A percentile compares a stretch with the other conserved stretches of the same genome.
phyloP scores from a whole-genome alignment of 164 flowering plant species.

The Malania oleifera region DNA sequence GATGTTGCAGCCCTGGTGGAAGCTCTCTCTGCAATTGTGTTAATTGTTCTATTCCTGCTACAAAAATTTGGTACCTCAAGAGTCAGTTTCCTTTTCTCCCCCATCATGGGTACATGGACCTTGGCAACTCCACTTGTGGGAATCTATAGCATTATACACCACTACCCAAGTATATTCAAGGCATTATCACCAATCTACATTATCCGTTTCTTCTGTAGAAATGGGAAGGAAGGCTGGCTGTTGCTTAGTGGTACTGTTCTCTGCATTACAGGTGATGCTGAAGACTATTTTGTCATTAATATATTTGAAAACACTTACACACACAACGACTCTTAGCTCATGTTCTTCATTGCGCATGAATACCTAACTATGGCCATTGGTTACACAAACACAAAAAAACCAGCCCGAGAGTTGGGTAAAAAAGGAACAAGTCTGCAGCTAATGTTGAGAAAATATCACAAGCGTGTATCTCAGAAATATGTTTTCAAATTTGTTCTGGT shows the following conservation, averaged over 20 bases:
- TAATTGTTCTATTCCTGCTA: conserved; percentile 56
- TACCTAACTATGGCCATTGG: too few species aligned
- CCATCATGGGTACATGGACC: conserved; percentile 85
- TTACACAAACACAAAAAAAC: too few species aligned
- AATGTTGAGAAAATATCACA: too few species aligned
- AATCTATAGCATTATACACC: conserved; percentile 52
- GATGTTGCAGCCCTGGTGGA: conserved; percentile 57
- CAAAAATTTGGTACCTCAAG: conserved; percentile 77
- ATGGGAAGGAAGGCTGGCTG: conserved; percentile 76
- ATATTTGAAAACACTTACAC: background rate
- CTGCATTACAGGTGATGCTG: conserved; percentile 65
- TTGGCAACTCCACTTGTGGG: conserved; percentile 68
- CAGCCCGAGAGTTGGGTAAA: too few species aligned
- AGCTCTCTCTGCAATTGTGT: conserved; percentile 56
- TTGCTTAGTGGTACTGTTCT: conserved; percentile 77
- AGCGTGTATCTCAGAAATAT: too few species aligned
- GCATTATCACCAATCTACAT: conserved; percentile 77
- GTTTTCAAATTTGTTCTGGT: too few species aligned
- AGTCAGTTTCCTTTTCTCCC: conserved; percentile 83
- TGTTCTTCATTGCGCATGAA: background rate
- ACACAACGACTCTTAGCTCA: background rate
- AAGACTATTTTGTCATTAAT: background rate
- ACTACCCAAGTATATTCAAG: conserved; percentile 76
- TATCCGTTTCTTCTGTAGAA: conserved; percentile 48
- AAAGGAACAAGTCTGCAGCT: too few species aligned